These are phyloP conservation scores for Aspergillus awamori DNA, from an alignment of 2,329 filamentous ascomycete genomes.

Conservation along the genomic window DNA sequence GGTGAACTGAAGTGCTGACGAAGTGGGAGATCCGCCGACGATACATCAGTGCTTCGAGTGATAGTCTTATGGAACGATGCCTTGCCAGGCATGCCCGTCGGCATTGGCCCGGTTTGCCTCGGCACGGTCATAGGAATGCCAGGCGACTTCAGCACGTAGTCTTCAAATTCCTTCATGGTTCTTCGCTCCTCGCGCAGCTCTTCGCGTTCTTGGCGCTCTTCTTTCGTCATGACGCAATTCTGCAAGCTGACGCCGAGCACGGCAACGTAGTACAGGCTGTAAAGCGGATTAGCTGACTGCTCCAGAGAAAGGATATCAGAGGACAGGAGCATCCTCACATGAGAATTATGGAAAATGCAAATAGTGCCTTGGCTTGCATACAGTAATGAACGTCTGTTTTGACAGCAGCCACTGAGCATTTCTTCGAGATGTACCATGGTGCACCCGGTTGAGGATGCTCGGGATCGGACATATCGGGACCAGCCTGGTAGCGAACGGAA, in stretches of 20 bases:
- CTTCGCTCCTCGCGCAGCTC: slow-evolving; percentile 41
- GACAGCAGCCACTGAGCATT: slow-evolving; percentile 55
- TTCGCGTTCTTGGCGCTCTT: slow-evolving; percentile 38
- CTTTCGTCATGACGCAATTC: slow-evolving; percentile 49
- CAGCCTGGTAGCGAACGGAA: slow-evolving; percentile 58
- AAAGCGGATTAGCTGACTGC: slow-evolving; percentile 16
- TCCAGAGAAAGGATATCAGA: too few species aligned
- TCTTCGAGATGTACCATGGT: slow-evolving; percentile 67
- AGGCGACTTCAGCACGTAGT: slow-evolving; percentile 45
- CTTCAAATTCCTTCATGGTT: slow-evolving; percentile 45
- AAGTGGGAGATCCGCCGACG: slow-evolving; percentile 45
- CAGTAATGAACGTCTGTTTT: slow-evolving; percentile 57
- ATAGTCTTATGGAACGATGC: slow-evolving; percentile 49
- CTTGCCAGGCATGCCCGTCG: slow-evolving; percentile 35
- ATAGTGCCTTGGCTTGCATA: slow-evolving; percentile 61
- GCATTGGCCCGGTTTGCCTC: slow-evolving; percentile 10
- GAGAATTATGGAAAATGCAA: slow-evolving; percentile 59
- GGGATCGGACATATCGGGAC: slow-evolving; percentile 61
- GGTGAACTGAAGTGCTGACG: slow-evolving; percentile 35
- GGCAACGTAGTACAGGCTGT: slow-evolving; percentile 54
- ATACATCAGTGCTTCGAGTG: slow-evolving; percentile 40
- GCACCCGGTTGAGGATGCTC: slow-evolving; percentile 56
- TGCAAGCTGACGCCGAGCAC: slow-evolving; percentile 53
- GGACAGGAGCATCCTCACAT: slow-evolving; percentile 48
- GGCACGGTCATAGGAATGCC: slow-evolving; percentile 36